phyloP scores from a whole-genome alignment of 1,139 yeast genomes.

The Taphrina populina region DNA sequence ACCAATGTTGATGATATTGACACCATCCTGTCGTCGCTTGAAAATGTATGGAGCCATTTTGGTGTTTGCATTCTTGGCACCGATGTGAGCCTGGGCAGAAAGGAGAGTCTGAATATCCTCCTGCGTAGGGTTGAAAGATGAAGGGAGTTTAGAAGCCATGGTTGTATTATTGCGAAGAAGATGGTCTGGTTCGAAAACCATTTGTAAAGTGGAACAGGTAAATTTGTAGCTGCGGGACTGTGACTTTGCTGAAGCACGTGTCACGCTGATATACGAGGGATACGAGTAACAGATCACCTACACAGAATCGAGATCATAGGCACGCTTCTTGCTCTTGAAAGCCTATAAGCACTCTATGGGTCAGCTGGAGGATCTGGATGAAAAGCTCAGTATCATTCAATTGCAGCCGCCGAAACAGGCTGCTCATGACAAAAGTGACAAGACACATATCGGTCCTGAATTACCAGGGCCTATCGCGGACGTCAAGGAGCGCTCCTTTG shows the following conservation, averaged over 20 bases:
- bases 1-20: slow-evolving; percentile 95
- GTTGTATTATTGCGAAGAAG: background rate
- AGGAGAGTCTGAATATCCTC: slow-evolving; percentile 78
- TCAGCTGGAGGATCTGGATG: slow-evolving; percentile 18
- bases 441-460: slow-evolving; percentile 13
- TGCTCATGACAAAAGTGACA: background rate
- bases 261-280: no score
- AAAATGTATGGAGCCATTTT: slow-evolving; percentile 99
- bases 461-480: slow-evolving; percentile 20
- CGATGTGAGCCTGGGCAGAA: slow-evolving; percentile 99
- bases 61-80: slow-evolving; percentile 99
- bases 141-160: slow-evolving; percentile 28
- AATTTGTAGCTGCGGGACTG: background rate
- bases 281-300: no score
- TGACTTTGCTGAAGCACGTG: background rate
- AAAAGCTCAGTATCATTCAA: slow-evolving; percentile 17
- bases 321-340: no score
- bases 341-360: no score
- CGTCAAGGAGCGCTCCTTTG: slow-evolving; percentile 43
- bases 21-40: slow-evolving; percentile 99
- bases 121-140: slow-evolving; percentile 32
- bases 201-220: background rate
- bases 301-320: no score
- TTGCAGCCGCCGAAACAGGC: slow-evolving; percentile 8
- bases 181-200: background rate